Base-by-base conservation (phyloP, 768 basidiomycete species). In the Boletus rufocinnamomeus region DNA sequence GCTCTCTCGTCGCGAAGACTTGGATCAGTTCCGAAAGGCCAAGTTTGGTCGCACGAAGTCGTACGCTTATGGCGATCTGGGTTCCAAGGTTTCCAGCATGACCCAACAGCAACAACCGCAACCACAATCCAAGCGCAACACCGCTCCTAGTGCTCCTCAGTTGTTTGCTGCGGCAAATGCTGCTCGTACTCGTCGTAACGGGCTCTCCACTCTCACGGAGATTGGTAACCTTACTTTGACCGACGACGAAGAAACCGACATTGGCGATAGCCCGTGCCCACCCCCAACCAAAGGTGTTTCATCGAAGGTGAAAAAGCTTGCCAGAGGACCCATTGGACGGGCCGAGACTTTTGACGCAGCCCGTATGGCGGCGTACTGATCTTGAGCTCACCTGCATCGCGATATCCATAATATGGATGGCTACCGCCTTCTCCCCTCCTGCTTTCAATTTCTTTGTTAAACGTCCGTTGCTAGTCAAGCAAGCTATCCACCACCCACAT, bases 31-130 rank as follows among this genome's bases (percentile, higher is more conserved):
- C 79, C 89, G 96, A 63, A 91, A 87, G 69, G 82, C 80, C 60
- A 91, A 90, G 69, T 94, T 95, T 70, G 88, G 89, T 34, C 87
- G 95, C 55, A 92, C 93, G 57, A 91, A 91, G 69, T 95, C 93
- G 0, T 97, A 93, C 67, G 87, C 94, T 0, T 96, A 93, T 65
- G 95, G 94, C n/a, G 94, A 97, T 45, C 76, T 79, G 25, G 74
- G 76, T 62, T 74, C 68, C 63, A 83, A 80, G 63, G 70, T 73
- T 30, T 64, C 76, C 40, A 64, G 72, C 28, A 57, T 75, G 34
- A 51, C 66, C n/a, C 67, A 71, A 41, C 80, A 76, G 61, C 74
- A 70, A 44, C 80, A 75, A 9, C 30, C 30, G 8, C 38, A 75
- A 27, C 78, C 71, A 52, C 74, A 68, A 63, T 78, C 78, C 43